Percentiles rank a stretch among this genome's conserved stretches.
These are phyloP conservation scores for Amphichorda felina DNA, from an alignment of 2,329 filamentous ascomycete species.

Conservation along the genomic window DNA sequence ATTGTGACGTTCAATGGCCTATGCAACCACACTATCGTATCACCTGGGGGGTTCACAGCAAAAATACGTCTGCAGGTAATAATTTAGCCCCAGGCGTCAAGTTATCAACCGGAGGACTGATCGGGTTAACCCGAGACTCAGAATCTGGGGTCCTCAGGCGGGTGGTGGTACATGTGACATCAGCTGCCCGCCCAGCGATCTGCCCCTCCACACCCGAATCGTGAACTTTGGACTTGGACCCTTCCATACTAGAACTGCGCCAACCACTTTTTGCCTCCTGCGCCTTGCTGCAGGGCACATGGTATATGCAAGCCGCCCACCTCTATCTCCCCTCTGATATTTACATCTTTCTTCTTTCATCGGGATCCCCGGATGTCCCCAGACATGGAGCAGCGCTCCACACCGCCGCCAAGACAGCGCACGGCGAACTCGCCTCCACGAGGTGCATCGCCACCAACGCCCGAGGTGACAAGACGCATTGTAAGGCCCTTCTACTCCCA, in stretches of 20 bases:
- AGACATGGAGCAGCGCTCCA: constrained; percentile 2
- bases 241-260: background rate
- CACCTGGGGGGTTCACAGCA: too few species aligned
- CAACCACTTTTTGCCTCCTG: background rate
- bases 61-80: too few species aligned
- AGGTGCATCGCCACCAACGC: constrained; percentile 4
- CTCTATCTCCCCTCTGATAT: too few species aligned
- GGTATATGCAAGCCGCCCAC: too few species aligned
- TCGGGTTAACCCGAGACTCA: too few species aligned
- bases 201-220: background rate
- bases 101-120: too few species aligned
- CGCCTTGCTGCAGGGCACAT: too few species aligned
- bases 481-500: constrained; percentile 3
- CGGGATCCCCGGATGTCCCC: too few species aligned
- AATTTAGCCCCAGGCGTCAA: too few species aligned
- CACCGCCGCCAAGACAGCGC: constrained; percentile 4
- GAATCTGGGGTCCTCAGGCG: too few species aligned
- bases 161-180: background rate
- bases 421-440: background rate
- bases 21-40: too few species aligned
- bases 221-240: background rate
- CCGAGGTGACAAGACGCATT: constrained; percentile 6
- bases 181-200: background rate
- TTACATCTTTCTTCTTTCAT: background rate
- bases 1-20: too few species aligned